A percentile compares a stretch with the other conserved stretches of the same genome.
Evolutionary conservation across 345 rosid genomes (phyloP).

Genomic region (Populus simonii): DNA sequence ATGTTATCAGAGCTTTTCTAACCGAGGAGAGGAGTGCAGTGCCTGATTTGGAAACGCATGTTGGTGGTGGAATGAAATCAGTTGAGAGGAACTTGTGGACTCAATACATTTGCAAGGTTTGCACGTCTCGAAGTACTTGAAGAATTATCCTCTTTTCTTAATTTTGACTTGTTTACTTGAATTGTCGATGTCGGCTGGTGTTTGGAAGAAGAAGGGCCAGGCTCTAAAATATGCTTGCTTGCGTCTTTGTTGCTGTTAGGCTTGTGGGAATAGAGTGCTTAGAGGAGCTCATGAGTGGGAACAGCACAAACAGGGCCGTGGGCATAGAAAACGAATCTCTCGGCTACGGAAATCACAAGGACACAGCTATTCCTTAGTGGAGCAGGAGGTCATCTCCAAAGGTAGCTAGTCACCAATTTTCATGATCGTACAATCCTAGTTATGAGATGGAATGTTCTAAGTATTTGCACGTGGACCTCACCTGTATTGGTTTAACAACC

Average conservation of each 20-base stretch:
- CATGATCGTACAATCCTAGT: neutral
- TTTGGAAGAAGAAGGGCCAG: neutral
- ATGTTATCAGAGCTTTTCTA: constrained; percentile 46
- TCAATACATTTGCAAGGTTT: constrained; percentile 76
- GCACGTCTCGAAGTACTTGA: neutral
- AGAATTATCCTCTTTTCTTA: neutral
- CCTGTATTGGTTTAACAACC: too few species aligned
- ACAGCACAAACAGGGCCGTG: constrained; percentile 72
- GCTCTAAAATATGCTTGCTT: neutral
- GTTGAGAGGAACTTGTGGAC: constrained; percentile 77
- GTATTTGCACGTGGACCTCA: too few species aligned
- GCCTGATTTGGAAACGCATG: constrained; percentile 11
- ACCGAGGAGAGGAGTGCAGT: constrained; percentile 19
- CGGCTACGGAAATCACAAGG: constrained; percentile 39
- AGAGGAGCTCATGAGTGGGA: constrained; percentile 97
- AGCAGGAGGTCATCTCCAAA: constrained; percentile 8
- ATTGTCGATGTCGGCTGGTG: too few species aligned
- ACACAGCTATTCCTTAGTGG: constrained; percentile 5
- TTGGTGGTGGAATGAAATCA: constrained; percentile 13
- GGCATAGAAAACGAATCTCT: constrained; percentile 70
- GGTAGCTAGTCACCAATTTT: neutral
- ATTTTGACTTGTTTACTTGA: neutral
- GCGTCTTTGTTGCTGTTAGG: constrained; percentile 35
- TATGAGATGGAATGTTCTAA: neutral
- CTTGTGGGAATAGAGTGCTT: constrained; percentile 80